phyloP scores from a whole-genome alignment of 768 basidiomycete species.

The Aureoboletus auriporus region DNA sequence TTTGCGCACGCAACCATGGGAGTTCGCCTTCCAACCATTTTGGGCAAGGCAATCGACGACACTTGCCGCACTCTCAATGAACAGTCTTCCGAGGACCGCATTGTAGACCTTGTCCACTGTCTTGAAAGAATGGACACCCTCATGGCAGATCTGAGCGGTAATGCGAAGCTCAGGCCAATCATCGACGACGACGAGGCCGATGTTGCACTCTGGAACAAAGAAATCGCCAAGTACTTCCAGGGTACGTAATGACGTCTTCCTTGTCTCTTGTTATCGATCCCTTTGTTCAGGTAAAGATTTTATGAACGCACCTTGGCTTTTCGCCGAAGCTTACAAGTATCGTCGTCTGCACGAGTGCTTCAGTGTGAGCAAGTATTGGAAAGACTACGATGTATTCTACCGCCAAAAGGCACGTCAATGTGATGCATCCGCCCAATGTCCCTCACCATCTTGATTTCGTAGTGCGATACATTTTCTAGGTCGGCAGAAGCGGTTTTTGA shows the following conservation, averaged over 20 bases:
- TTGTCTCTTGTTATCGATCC: neutral
- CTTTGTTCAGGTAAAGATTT: slow-evolving; percentile 67
- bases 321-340: slow-evolving; percentile 94
- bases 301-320: slow-evolving; percentile 96
- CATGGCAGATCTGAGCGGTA: slow-evolving; percentile 82
- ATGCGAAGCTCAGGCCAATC: slow-evolving; percentile 82
- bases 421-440: neutral
- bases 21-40: slow-evolving; percentile 89
- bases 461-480: slow-evolving; percentile 95
- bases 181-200: slow-evolving; percentile 90
- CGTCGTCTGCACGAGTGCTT: slow-evolving; percentile 91
- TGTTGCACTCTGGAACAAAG: slow-evolving; percentile 95
- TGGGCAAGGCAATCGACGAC: slow-evolving; percentile 95
- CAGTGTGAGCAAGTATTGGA: slow-evolving; percentile 86
- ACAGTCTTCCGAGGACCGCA: slow-evolving; percentile 74
- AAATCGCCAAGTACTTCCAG: slow-evolving; percentile 92
- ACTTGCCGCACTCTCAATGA: slow-evolving; percentile 85
- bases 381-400: slow-evolving; percentile 92
- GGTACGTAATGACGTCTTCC: slow-evolving; percentile 39
- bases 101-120: slow-evolving; percentile 80
- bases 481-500: slow-evolving; percentile 92
- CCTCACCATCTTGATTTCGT: slow-evolving; percentile 7
- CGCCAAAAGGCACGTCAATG: slow-evolving; percentile 67
- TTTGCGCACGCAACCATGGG: slow-evolving; percentile 95
- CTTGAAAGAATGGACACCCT: slow-evolving; percentile 88